Evolutionary conservation across 2,329 filamentous ascomycete species (phyloP).

Genomic region (Fusarium musae): DNA sequence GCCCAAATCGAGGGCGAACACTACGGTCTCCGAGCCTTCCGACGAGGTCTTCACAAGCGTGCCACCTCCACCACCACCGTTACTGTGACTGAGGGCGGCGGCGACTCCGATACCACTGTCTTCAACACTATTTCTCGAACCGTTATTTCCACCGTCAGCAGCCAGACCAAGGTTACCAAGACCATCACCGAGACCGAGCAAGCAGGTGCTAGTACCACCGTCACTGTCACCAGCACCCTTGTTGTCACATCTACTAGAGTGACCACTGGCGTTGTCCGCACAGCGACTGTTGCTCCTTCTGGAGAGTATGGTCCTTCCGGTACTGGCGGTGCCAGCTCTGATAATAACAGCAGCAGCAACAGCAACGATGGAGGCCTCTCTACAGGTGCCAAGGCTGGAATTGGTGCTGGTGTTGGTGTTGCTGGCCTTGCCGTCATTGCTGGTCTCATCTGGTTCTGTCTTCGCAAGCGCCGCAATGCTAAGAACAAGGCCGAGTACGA

Average conservation of each 20-base stretch:
- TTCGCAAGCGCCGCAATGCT: constrained; percentile 47
- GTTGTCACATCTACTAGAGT: constrained; percentile 50
- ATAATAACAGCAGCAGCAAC: constrained; percentile 24
- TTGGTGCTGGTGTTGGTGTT: constrained; percentile 54
- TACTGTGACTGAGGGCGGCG: constrained; percentile 47
- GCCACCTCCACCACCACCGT: constrained; percentile 47
- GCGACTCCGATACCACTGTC: constrained; percentile 39
- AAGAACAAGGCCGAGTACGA: constrained; percentile 51
- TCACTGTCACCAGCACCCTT: constrained; percentile 52
- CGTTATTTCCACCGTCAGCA: constrained; percentile 48
- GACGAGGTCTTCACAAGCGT: constrained; percentile 48
- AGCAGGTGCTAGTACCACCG: constrained; percentile 52
- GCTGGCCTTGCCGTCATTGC: constrained; percentile 50
- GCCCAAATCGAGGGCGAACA: constrained; percentile 14
- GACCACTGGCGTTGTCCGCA: constrained; percentile 45
- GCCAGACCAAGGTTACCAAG: constrained; percentile 44
- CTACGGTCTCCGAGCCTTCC: constrained; percentile 33
- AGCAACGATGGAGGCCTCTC: constrained; percentile 48
- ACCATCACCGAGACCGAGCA: constrained; percentile 49
- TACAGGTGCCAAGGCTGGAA: constrained; percentile 57
- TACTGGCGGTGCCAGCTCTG: constrained; percentile 18
- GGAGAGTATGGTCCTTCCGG: constrained; percentile 39
- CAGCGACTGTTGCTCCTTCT: constrained; percentile 43
- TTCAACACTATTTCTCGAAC: constrained; percentile 47
- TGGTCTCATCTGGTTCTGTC: constrained; percentile 46